These are phyloP conservation scores for Penicillium malachiteum DNA, from an alignment of 495 filamentous ascomycete genomes.

Conservation along the genomic window DNA sequence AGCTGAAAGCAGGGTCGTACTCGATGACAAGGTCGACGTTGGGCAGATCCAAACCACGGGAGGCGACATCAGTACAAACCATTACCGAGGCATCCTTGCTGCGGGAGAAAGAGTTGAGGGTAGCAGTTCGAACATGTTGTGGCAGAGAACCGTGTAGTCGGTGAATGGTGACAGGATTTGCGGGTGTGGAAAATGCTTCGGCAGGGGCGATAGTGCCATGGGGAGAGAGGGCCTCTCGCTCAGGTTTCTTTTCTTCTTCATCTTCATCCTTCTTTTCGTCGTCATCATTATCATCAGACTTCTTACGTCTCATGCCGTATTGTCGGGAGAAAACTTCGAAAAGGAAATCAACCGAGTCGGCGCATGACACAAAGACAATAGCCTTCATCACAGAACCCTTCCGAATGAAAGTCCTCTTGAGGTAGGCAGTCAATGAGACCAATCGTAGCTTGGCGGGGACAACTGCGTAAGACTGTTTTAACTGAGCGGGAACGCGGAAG, in stretches of 20 bases:
- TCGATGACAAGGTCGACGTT: constrained; percentile 93
- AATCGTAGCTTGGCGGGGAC: constrained; percentile 86
- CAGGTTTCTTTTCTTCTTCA: constrained; percentile 18
- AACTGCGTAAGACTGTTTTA: constrained; percentile 86
- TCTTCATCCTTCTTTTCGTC: constrained; percentile 21
- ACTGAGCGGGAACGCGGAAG: constrained; percentile 87
- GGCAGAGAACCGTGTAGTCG: constrained; percentile 92
- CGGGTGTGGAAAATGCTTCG: constrained; percentile 47
- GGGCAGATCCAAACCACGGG: constrained; percentile 89
- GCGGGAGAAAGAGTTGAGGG: constrained; percentile 61
- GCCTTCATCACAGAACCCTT: constrained; percentile 89
- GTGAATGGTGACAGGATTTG: constrained; percentile 67
- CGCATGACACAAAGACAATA: constrained; percentile 94
- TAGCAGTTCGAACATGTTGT: constrained; percentile 81
- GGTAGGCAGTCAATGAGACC: constrained; percentile 76
- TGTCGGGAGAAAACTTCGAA: constrained; percentile 77
- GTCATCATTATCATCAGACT: constrained; percentile 24
- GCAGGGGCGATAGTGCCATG: constrained; percentile 53
- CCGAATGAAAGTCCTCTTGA: constrained; percentile 83
- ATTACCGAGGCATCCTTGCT: constrained; percentile 68
- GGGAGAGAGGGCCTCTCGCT: constrained; percentile 25
- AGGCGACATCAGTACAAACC: constrained; percentile 92
- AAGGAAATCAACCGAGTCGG: constrained; percentile 95
- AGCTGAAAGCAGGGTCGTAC: constrained; percentile 89
- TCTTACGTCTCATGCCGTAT: constrained; percentile 28